Conservation (phyloP, 352 stramenopile genomes). For the Pythium brachiatum region DNA sequence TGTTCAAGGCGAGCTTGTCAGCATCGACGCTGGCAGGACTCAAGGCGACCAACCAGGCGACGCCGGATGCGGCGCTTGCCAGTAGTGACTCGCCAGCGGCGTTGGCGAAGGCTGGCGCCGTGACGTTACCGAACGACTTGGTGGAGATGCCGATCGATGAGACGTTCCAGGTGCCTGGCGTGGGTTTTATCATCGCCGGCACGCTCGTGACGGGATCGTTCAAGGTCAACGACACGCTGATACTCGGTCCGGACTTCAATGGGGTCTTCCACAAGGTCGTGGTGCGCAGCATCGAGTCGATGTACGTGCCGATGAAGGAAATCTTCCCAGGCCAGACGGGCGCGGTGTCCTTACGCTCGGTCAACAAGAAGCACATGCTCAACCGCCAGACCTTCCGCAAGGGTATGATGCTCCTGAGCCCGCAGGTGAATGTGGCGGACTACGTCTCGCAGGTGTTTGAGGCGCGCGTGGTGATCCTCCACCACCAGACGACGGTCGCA, state of each 20-base stretch:
- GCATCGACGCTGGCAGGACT: slow-evolving; percentile 53
- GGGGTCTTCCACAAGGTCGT: slow-evolving; percentile 86
- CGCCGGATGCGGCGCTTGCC: background rate
- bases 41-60: slow-evolving; percentile 56
- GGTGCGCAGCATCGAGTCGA: slow-evolving; percentile 87
- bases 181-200: slow-evolving; percentile 92
- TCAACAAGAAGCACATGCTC: slow-evolving; percentile 88
- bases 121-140: slow-evolving; percentile 28
- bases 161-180: slow-evolving; percentile 91
- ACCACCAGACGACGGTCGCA: slow-evolving; percentile 94
- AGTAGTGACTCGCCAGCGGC: slow-evolving; percentile 5
- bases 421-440: slow-evolving; percentile 66
- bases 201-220: slow-evolving; percentile 93
- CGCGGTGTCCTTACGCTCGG: slow-evolving; percentile 80
- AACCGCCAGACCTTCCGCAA: slow-evolving; percentile 87
- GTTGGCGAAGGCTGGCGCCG: background rate
- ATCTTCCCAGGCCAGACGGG: slow-evolving; percentile 83
- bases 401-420: slow-evolving; percentile 90
- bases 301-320: slow-evolving; percentile 90
- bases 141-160: slow-evolving; percentile 89
- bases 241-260: slow-evolving; percentile 89
- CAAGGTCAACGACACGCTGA: slow-evolving; percentile 82
- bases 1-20: slow-evolving; percentile 74
- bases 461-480: slow-evolving; percentile 91
- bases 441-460: slow-evolving; percentile 89